A percentile compares a stretch with the other conserved stretches of the same genome.
phyloP scores from a whole-genome alignment of 1,284 basidiomycete species.

The Trichosporon sp. region DNA sequence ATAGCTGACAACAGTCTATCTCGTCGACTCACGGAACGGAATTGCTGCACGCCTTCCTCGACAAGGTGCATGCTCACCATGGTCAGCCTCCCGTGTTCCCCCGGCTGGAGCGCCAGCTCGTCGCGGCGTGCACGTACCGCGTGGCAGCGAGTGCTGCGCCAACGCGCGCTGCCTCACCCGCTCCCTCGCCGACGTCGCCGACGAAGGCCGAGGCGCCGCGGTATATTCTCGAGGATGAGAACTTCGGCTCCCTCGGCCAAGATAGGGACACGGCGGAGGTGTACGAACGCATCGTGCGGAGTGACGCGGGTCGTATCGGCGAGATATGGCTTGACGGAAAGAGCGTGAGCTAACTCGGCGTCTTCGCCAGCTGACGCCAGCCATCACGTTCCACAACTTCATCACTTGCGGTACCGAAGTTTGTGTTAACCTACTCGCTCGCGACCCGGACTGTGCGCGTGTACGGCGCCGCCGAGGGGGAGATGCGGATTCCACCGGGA shows the following conservation, averaged over 20 bases:
- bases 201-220: background rate
- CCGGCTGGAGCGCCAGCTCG: slow-evolving; percentile 28
- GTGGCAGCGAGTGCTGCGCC: slow-evolving; percentile 26
- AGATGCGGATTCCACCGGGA: slow-evolving; percentile 18
- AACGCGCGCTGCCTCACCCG: slow-evolving; percentile 14
- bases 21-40: slow-evolving; percentile 46
- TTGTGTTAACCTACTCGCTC: slow-evolving; percentile 45
- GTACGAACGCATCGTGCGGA: slow-evolving; percentile 47
- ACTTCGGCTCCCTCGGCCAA: slow-evolving; percentile 24
- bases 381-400: slow-evolving; percentile 43
- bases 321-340: slow-evolving; percentile 55
- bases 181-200: background rate
- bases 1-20: slow-evolving; percentile 44
- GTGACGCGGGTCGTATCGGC: slow-evolving; percentile 38
- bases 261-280: slow-evolving; percentile 38
- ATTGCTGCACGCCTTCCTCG: slow-evolving; percentile 47
- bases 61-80: slow-evolving; percentile 33
- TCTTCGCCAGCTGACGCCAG: slow-evolving; percentile 16
- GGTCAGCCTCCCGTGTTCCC: slow-evolving; percentile 32
- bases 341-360: slow-evolving; percentile 29
- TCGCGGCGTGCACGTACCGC: slow-evolving; percentile 40
- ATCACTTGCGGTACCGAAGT: slow-evolving; percentile 39
- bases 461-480: slow-evolving; percentile 12
- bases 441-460: slow-evolving; percentile 30
- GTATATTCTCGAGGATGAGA: slow-evolving; percentile 25